phyloP scores from a whole-genome alignment of 2,329 filamentous ascomycete genomes.

The Cephalotrichum gorgonifer region DNA sequence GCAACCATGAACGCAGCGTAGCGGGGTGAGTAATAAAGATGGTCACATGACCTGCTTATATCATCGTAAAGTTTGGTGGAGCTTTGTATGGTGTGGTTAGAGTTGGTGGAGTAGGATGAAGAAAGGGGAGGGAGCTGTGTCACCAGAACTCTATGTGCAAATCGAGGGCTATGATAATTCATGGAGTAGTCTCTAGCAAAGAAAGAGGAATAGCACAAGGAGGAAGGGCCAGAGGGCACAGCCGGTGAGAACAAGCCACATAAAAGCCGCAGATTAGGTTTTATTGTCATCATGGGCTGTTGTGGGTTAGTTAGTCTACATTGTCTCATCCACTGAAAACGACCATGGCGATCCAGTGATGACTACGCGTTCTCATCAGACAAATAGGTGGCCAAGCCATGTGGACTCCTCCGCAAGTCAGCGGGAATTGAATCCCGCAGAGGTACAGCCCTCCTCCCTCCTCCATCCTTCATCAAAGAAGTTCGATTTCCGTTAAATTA shows the following conservation, averaged over 20 bases:
- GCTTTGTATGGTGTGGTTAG: too few species aligned
- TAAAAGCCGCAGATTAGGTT: background rate
- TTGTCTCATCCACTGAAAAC: background rate
- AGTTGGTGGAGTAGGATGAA: too few species aligned
- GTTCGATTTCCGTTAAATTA: too few species aligned
- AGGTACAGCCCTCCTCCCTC: too few species aligned
- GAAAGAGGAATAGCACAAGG: background rate
- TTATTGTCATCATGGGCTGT: background rate
- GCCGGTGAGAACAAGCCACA: background rate
- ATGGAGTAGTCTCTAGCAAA: background rate
- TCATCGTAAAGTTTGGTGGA: background rate
- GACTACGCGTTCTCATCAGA: too few species aligned
- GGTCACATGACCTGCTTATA: too few species aligned
- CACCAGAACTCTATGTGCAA: too few species aligned
- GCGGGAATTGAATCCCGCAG: background rate
- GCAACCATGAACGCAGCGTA: too few species aligned
- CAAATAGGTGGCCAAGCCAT: background rate
- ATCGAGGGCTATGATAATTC: too few species aligned
- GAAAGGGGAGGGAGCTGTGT: too few species aligned
- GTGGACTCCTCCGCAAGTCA: background rate
- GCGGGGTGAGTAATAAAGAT: too few species aligned
- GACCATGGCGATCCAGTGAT: background rate
- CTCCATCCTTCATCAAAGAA: too few species aligned
- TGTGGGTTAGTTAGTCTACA: background rate
- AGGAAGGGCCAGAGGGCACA: background rate